These are phyloP conservation scores for Sclerotinia sclerotiorum DNA, from an alignment of 2,329 filamentous ascomycete genomes.

Conservation along the genomic window DNA sequence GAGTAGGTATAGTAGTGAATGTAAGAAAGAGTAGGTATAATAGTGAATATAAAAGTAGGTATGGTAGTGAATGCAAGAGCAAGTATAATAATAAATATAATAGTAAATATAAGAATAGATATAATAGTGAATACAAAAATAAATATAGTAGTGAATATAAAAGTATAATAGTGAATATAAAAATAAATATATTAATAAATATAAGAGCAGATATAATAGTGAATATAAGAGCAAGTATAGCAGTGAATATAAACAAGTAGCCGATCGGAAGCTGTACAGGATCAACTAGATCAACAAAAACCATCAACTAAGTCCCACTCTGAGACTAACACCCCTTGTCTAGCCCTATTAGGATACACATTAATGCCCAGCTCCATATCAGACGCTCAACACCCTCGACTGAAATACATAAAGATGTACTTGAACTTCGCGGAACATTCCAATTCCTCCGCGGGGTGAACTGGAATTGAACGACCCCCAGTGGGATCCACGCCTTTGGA, in stretches of 20 bases:
- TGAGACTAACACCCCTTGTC: constrained; percentile 30
- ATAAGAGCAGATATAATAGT: no score
- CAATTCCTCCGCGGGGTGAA: no score
- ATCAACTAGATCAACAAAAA: constrained; percentile 35
- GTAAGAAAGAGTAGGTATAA: no score
- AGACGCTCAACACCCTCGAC: constrained; percentile 25
- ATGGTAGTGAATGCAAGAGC: constrained; percentile 21
- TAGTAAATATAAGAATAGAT: no score
- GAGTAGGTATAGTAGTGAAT: no score
- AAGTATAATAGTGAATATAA: no score
- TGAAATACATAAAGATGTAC: constrained; percentile 44
- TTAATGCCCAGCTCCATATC: neutral
- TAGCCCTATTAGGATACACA: neutral
- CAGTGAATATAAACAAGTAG: constrained; percentile 25
- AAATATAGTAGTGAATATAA: neutral
- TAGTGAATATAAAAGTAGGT: no score
- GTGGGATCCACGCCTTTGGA: no score
- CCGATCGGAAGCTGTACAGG: constrained; percentile 39
- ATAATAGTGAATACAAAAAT: neutral
- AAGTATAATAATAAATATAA: no score
- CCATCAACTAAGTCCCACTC: constrained; percentile 20
- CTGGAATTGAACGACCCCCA: no score
- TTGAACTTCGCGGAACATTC: constrained; percentile 34
- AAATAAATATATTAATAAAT: no score
- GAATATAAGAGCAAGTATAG: no score